Evolutionary conservation across 1,284 basidiomycete genomes (phyloP).

Genomic region (Cutaneotrichosporon sp.): DNA sequence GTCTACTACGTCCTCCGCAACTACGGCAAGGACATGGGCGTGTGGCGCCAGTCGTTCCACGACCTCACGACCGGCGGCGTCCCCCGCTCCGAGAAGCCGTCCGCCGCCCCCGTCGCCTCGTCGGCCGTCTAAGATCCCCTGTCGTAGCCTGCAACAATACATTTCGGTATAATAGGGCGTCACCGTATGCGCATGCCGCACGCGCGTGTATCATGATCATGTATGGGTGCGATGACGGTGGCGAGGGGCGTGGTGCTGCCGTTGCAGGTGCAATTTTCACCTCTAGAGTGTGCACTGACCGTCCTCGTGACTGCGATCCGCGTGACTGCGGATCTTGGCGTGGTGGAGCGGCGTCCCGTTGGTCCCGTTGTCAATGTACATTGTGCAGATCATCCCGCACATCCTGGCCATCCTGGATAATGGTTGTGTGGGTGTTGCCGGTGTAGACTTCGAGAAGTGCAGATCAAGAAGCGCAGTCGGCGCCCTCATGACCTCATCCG

Average conservation of each 20-base stretch:
- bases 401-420: too few relatives aligned
- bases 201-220: not conserved
- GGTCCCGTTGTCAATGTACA: too few relatives aligned
- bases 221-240: not conserved
- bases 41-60: conserved; percentile 41
- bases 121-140: conserved; percentile 1
- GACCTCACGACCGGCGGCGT: conserved; percentile 26
- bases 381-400: too few relatives aligned
- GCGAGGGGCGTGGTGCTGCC: not conserved
- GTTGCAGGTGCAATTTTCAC: not conserved
- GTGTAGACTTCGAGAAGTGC: too few relatives aligned
- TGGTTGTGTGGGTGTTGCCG: too few relatives aligned
- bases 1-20: conserved; percentile 36
- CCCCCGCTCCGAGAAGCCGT: not conserved
- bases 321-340: too few relatives aligned
- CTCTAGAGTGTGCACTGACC: not conserved
- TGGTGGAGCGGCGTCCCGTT: too few relatives aligned
- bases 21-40: conserved; percentile 26
- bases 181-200: too few relatives aligned
- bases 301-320: too few relatives aligned
- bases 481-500: too few relatives aligned
- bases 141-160: not conserved
- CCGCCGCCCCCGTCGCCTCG: not conserved
- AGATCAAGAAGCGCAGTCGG: too few relatives aligned
- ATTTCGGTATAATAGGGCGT: not conserved